A percentile compares a stretch with the other conserved stretches of the same genome.
These are phyloP conservation scores for Eucalyptus dawsonii DNA, from an alignment of 345 rosid species.

Conservation along the genomic window DNA sequence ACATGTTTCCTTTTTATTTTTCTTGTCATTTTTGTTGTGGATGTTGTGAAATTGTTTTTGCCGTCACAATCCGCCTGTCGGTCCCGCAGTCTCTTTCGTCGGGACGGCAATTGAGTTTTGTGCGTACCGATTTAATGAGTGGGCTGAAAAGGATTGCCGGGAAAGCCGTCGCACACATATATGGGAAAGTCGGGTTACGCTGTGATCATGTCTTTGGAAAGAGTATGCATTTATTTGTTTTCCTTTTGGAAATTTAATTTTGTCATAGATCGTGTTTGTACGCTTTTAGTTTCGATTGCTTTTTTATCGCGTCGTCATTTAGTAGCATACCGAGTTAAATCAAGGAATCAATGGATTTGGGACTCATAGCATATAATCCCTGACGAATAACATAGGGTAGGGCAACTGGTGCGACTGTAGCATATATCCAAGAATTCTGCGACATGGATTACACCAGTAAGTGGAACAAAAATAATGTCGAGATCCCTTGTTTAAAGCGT, in stretches of 20 bases:
- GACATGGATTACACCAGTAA: background rate
- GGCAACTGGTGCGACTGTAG: background rate
- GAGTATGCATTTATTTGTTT: background rate
- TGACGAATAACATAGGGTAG: background rate
- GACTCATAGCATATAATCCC: background rate
- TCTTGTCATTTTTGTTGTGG: background rate
- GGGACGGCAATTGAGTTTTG: background rate
- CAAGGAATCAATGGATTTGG: background rate
- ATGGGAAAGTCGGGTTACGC: background rate
- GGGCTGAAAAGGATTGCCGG: background rate
- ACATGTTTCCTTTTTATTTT: background rate
- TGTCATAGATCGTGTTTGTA: background rate
- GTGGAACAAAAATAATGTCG: background rate
- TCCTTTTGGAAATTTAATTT: background rate
- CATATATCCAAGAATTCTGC: background rate
- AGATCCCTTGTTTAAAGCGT: background rate
- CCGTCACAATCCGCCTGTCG: background rate
- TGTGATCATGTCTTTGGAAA: background rate
- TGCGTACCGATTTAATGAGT: background rate
- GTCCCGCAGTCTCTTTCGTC: background rate
- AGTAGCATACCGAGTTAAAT: background rate
- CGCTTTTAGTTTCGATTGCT: background rate
- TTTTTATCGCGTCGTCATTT: background rate
- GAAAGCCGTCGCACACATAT: background rate
- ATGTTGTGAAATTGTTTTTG: background rate